A percentile compares a stretch with the other conserved stretches of the same genome.
phyloP scores from a whole-genome alignment of 169 alveolate genomes.

The Fabrea salina region DNA sequence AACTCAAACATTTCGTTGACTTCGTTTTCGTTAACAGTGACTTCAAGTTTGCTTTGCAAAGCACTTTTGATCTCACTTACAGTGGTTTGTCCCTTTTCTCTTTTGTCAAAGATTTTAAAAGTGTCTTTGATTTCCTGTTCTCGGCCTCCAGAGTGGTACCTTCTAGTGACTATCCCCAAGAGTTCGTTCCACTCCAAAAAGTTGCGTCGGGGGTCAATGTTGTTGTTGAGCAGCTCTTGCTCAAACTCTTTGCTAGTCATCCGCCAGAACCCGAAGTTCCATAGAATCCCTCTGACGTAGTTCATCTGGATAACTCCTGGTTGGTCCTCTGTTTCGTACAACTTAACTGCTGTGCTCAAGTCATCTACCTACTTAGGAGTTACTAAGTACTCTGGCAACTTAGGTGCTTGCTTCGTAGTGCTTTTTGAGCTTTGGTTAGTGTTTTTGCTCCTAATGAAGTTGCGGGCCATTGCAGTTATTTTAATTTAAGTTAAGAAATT shows the following conservation, averaged over 20 bases:
- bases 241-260: constrained; percentile 32
- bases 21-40: constrained; percentile 21
- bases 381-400: constrained; percentile 25
- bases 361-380: constrained; percentile 1
- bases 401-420: background rate
- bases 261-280: constrained; percentile 35
- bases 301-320: constrained; percentile 14
- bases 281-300: constrained; percentile 25
- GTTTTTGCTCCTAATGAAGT: no score
- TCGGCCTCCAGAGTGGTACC: background rate
- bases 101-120: constrained; percentile 18
- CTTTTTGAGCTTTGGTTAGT: background rate
- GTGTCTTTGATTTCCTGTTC: constrained; percentile 34
- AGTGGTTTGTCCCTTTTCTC: constrained; percentile 13
- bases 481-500: no score
- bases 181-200: constrained; percentile 22
- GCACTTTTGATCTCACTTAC: constrained; percentile 14
- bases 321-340: constrained; percentile 30
- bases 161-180: background rate
- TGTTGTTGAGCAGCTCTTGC: constrained; percentile 1
- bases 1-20: constrained; percentile 26
- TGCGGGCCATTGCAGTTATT: no score
- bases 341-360: background rate
- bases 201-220: background rate
- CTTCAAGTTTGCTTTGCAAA: constrained; percentile 25